Conservation (phyloP, 2,329 filamentous ascomycete species). For the Aspergillus aculeatinus region DNA sequence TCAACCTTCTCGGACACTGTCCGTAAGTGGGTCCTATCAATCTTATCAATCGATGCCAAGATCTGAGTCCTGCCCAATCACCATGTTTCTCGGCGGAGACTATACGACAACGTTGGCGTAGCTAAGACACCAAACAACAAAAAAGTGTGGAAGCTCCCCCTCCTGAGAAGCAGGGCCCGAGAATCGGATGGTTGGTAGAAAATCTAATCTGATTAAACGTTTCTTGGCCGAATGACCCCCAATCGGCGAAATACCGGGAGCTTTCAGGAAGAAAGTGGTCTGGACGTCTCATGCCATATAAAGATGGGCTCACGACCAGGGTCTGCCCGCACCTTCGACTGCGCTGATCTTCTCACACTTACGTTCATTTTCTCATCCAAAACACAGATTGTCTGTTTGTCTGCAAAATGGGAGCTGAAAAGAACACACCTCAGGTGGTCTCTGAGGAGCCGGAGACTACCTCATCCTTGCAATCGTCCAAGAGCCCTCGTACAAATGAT, state of each 20-base stretch:
- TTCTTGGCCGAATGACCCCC: neutral
- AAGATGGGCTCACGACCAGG: neutral
- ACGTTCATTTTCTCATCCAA: neutral
- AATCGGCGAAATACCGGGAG: neutral
- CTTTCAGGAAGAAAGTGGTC: neutral
- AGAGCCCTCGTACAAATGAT: neutral
- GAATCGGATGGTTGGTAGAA: neutral
- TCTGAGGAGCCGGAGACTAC: neutral
- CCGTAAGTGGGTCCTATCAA: conserved; percentile 1
- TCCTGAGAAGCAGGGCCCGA: neutral
- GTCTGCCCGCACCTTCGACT: neutral
- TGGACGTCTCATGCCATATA: neutral
- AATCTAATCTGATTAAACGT: conserved; percentile 3
- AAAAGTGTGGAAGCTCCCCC: neutral
- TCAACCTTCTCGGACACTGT: conserved; percentile 3
- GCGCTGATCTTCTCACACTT: neutral
- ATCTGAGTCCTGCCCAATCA: neutral
- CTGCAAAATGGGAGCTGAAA: neutral
- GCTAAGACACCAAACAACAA: neutral
- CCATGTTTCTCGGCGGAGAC: neutral
- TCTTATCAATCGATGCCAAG: conserved; percentile 6
- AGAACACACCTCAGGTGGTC: neutral
- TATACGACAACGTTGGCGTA: neutral
- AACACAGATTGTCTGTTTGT: neutral
- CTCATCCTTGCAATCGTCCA: neutral